Evolutionary conservation across 495 filamentous ascomycete species (phyloP).

Genomic region (Penicillium macrosclerotiorum): DNA sequence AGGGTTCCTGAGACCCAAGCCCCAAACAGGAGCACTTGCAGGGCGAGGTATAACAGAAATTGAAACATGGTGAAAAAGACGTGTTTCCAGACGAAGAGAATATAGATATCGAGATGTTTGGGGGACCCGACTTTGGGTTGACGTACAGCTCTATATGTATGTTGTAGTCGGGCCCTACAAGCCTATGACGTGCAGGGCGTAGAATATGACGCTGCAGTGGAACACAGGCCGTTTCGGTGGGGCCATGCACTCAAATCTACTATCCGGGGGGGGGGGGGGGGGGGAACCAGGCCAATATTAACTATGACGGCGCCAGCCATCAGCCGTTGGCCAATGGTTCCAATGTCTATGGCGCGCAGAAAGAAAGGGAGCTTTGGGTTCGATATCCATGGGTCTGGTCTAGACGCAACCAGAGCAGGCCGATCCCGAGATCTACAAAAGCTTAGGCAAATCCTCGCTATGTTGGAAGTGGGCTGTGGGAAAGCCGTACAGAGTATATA

Average conservation of each 20-base stretch:
- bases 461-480: too few relatives aligned
- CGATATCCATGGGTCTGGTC: too few relatives aligned
- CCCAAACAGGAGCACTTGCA: conserved; percentile 21
- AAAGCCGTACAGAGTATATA: too few relatives aligned
- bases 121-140: not conserved
- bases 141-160: not conserved
- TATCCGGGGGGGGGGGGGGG: too few relatives aligned
- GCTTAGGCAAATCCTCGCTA: too few relatives aligned
- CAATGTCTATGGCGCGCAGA: too few relatives aligned
- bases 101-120: not conserved
- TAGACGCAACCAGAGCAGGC: too few relatives aligned
- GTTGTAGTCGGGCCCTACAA: not conserved
- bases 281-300: too few relatives aligned
- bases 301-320: too few relatives aligned
- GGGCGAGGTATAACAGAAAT: conserved; percentile 23
- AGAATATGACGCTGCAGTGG: conserved; percentile 15
- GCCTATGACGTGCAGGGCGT: conserved; percentile 22
- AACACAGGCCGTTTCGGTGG: conserved; percentile 1
- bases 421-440: conserved; percentile 2
- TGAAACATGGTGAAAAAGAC: conserved; percentile 20
- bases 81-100: not conserved
- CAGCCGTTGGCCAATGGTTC: too few relatives aligned
- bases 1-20: conserved; percentile 37
- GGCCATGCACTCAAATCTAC: not conserved
- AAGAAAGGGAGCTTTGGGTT: too few relatives aligned